Percentiles rank a stretch among this genome's conserved stretches.
Conservation (phyloP, 768 basidiomycete genomes). For the Collybia nuda region DNA sequence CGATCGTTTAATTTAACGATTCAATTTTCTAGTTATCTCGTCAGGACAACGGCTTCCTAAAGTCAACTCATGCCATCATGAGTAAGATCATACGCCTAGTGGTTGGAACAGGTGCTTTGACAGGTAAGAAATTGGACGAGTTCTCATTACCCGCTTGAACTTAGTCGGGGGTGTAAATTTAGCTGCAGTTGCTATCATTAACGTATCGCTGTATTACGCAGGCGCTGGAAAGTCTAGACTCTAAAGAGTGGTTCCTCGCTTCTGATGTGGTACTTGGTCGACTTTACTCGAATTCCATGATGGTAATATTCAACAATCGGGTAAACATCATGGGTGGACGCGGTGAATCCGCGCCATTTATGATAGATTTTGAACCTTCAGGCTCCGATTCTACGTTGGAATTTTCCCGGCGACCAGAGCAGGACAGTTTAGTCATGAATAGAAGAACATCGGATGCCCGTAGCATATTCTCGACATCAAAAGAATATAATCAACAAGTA, state of each 20-base stretch:
- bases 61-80: background rate
- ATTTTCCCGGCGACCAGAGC: too few relatives aligned
- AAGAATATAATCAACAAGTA: too few relatives aligned
- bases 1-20: too few relatives aligned
- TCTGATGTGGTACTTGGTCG: background rate
- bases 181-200: background rate
- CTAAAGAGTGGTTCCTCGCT: background rate
- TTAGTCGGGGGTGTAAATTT: background rate
- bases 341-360: too few relatives aligned
- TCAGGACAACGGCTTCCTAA: too few relatives aligned
- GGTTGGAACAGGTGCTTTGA: background rate
- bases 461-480: too few relatives aligned
- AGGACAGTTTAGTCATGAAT: too few relatives aligned
- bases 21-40: too few relatives aligned
- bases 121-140: background rate
- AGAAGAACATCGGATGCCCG: too few relatives aligned
- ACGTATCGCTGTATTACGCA: background rate
- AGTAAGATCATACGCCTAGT: background rate
- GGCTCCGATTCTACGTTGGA: too few relatives aligned
- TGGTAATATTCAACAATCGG: constrained; percentile 1
- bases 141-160: background rate
- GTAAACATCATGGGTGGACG: background rate
- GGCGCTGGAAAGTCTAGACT: background rate
- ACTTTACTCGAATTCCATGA: constrained; percentile 1
- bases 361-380: too few relatives aligned